Conservation (phyloP, 169 alveolate genomes). For the Eimeria sp. region DNA sequence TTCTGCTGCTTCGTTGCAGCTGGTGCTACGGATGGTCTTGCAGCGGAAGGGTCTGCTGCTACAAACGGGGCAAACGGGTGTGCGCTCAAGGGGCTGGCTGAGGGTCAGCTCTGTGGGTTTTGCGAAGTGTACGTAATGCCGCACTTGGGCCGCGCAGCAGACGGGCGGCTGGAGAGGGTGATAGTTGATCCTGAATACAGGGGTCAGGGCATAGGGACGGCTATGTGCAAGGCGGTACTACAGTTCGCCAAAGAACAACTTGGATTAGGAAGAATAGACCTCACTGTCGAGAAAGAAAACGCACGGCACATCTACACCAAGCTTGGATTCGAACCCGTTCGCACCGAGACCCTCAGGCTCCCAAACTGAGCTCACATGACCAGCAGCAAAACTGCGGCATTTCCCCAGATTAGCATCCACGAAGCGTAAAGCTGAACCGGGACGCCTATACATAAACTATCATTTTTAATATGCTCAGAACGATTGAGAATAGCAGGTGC, state of each 20-base stretch:
- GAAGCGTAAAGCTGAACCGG: not conserved
- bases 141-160: slow-evolving; percentile 75
- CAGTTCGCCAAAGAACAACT: not conserved
- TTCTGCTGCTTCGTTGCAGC: slow-evolving; percentile 75
- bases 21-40: not conserved
- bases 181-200: slow-evolving; percentile 49
- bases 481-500: not conserved
- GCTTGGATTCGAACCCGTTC: slow-evolving; percentile 67
- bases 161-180: slow-evolving; percentile 82
- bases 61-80: not conserved
- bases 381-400: not conserved
- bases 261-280: slow-evolving; percentile 59
- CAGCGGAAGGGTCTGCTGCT: not conserved
- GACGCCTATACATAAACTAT: not conserved
- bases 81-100: not conserved
- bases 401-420: not conserved
- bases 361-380: not conserved
- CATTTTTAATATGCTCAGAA: not conserved
- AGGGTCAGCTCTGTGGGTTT: slow-evolving; percentile 59
- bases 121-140: slow-evolving; percentile 77
- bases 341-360: slow-evolving; percentile 36
- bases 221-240: slow-evolving; percentile 42
- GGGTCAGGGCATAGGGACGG: slow-evolving; percentile 64
- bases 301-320: slow-evolving; percentile 70
- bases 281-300: slow-evolving; percentile 78